Conservation (phyloP, 306 rosid species). For the Sicyos baderoa region DNA sequence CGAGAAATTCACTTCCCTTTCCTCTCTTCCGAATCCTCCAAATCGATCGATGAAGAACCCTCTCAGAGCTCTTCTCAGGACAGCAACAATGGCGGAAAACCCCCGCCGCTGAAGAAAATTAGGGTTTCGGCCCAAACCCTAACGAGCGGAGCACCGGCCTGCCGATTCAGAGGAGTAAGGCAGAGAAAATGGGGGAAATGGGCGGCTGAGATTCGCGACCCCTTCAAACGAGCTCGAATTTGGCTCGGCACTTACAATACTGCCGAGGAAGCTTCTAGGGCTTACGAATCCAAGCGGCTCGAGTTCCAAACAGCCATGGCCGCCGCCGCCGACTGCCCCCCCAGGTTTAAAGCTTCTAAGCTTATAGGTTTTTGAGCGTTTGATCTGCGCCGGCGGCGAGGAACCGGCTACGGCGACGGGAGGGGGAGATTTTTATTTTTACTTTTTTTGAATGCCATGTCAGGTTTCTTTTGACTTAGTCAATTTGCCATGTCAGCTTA, state of each 20-base stretch:
- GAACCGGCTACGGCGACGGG: constrained; percentile 1
- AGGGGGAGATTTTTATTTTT: neutral
- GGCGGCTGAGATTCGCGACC: constrained; percentile 94
- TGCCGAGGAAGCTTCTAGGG: constrained; percentile 61
- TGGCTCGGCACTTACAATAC: constrained; percentile 85
- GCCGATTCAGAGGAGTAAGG: constrained; percentile 60
- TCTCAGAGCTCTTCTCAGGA: constrained; percentile 27
- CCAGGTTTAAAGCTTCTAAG: neutral
- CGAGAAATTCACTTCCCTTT: constrained; percentile 40
- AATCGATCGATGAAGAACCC: constrained; percentile 16
- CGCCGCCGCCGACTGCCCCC: neutral
- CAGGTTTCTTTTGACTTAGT: neutral
- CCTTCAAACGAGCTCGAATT: constrained; percentile 36
- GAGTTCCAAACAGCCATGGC: constrained; percentile 27
- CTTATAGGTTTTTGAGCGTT: neutral
- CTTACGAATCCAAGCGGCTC: constrained; percentile 51
- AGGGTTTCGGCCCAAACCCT: too few species aligned
- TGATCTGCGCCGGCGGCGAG: neutral
- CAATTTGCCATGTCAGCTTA: neutral
- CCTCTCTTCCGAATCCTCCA: neutral
- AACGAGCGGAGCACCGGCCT: constrained; percentile 15
- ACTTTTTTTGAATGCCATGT: constrained; percentile 1
- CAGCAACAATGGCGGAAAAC: constrained; percentile 29
- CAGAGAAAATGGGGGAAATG: constrained; percentile 83
- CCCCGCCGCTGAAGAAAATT: neutral